Conservation (phyloP, 176 grass and related monocot species). For the Calamus simplicifolius region DNA sequence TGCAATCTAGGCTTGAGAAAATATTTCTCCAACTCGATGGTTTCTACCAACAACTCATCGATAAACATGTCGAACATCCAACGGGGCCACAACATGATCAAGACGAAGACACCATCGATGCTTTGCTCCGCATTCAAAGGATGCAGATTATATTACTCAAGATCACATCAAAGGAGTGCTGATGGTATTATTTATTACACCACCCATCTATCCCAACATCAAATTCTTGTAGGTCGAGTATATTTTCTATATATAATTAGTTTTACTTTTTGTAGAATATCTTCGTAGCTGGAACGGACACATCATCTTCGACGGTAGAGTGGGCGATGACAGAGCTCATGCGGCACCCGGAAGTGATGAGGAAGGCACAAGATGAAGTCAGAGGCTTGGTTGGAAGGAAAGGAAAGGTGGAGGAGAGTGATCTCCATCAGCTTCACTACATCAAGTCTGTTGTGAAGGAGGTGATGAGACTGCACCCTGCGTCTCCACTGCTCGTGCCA, state of each 20-base stretch:
- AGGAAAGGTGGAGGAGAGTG: constrained; percentile 11
- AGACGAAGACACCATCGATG: constrained; percentile 9
- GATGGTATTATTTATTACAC: neutral
- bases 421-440: constrained; percentile 23
- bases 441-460: constrained; percentile 40
- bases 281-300: constrained; percentile 29
- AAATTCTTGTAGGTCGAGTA: no score
- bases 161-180: constrained; percentile 19
- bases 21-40: constrained; percentile 5
- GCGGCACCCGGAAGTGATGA: constrained; percentile 8
- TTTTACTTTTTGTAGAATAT: constrained; percentile 7
- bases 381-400: neutral
- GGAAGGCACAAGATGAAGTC: constrained; percentile 27
- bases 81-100: neutral
- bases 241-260: no score
- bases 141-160: constrained; percentile 8
- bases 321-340: constrained; percentile 32
- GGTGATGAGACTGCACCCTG: constrained; percentile 29
- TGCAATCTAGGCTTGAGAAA: constrained; percentile 3
- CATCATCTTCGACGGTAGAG: constrained; percentile 6
- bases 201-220: neutral
- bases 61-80: neutral
- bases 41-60: neutral
- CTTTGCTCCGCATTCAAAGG: constrained; percentile 8
- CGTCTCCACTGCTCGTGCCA: constrained; percentile 22